Conservation (phyloP, 148 eudicot genomes). For the Silene uniflora region DNA sequence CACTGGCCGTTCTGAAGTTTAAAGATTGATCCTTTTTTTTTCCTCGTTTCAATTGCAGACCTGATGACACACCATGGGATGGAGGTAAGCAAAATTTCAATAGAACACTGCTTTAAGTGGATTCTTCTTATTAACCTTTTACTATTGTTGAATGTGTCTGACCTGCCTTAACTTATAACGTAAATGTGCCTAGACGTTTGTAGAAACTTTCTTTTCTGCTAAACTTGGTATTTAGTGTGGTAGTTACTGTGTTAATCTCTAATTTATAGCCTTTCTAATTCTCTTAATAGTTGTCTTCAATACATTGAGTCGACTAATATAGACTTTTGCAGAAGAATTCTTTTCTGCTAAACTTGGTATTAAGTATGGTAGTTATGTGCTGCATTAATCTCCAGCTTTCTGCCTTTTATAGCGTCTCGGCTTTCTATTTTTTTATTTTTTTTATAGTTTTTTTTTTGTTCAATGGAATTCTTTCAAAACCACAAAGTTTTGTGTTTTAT, state of each 20-base stretch:
- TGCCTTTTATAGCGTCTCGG: too few relatives aligned
- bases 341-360: too few relatives aligned
- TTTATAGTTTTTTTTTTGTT: background rate
- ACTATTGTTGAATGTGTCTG: background rate
- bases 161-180: background rate
- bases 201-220: background rate
- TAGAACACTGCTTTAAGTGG: background rate
- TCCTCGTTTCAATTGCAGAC: constrained; percentile 43
- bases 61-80: constrained; percentile 77
- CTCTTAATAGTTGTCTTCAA: background rate
- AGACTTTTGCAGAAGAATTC: too few relatives aligned
- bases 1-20: background rate
- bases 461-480: background rate
- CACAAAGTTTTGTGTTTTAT: background rate
- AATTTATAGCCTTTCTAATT: background rate
- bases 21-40: background rate
- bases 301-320: too few relatives aligned
- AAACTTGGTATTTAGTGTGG: background rate
- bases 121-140: background rate
- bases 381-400: too few relatives aligned
- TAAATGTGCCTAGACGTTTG: background rate
- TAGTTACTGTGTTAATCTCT: background rate
- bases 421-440: too few relatives aligned
- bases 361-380: too few relatives aligned
- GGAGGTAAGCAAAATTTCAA: constrained; percentile 42